Percentiles rank a stretch among this genome's conserved stretches.
Evolutionary conservation across 257 asterid species (phyloP).

Genomic region (Catharanthus roseus): DNA sequence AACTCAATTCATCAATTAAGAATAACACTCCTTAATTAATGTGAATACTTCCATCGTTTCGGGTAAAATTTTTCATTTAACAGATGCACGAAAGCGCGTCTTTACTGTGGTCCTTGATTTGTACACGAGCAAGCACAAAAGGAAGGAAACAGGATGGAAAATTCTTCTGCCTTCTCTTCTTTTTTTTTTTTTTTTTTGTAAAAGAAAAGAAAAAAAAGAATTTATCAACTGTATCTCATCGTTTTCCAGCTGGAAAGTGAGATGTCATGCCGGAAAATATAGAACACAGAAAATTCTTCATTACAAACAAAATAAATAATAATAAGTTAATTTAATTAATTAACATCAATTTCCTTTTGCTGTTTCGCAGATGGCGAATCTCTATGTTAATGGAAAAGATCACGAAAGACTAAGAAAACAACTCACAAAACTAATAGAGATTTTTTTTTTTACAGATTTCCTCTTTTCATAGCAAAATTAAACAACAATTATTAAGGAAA

Average conservation of each 20-base stretch:
- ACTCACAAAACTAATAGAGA: neutral
- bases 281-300: neutral
- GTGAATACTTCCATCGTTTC: too few species aligned
- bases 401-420: neutral
- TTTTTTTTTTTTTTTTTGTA: too few species aligned
- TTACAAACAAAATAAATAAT: neutral
- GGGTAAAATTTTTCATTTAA: too few species aligned
- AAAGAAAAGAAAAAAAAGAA: too few species aligned
- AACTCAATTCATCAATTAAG: too few species aligned
- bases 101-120: too few species aligned
- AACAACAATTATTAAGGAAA: neutral
- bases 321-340: neutral
- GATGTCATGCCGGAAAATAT: neutral
- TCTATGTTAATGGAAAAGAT: neutral
- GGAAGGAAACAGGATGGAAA: too few species aligned
- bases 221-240: neutral
- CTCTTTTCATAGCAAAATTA: neutral
- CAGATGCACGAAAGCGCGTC: too few species aligned
- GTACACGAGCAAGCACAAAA: too few species aligned
- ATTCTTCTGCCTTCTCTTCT: too few species aligned
- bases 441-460: neutral
- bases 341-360: neutral
- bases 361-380: too few species aligned
- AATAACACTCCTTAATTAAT: too few species aligned
- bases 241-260: slow-evolving; percentile 2